Evolutionary conservation across 164 flowering plant species (phyloP).

Genomic region (Warburgia ugandensis): DNA sequence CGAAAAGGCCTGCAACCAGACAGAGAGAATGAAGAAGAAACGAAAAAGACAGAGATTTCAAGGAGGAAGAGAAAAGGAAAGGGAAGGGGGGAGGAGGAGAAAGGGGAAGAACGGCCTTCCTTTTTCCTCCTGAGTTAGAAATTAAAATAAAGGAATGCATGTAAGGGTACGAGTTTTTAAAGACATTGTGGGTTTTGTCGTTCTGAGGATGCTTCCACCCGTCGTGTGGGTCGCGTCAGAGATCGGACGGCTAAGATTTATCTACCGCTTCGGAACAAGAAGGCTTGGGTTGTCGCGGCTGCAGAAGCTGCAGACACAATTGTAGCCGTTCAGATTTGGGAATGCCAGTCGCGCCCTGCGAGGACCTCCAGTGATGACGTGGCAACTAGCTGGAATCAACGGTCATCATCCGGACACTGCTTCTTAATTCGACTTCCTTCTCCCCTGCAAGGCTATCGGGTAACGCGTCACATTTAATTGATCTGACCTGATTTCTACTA

Average conservation of each 20-base stretch:
- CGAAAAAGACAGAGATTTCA: neutral
- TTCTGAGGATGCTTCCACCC: neutral
- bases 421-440: no score
- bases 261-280: neutral
- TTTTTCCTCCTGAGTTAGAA: neutral
- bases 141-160: neutral
- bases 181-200: conserved; percentile 5
- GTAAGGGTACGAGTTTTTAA: neutral
- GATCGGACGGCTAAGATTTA: conserved; percentile 11
- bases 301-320: neutral
- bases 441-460: neutral
- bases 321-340: neutral
- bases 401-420: conserved; percentile 22
- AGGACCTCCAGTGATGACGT: conserved; percentile 10
- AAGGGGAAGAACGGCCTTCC: neutral
- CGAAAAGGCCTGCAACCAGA: neutral
- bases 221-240: conserved; percentile 5
- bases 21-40: neutral
- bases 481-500: no score
- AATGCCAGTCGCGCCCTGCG: conserved; percentile 1
- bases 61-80: neutral
- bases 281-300: neutral
- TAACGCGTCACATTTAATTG: no score
- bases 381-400: conserved; percentile 28
- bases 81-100: neutral